phyloP scores from a whole-genome alignment of 129 eudicot species.

The Lactuca saligna region DNA sequence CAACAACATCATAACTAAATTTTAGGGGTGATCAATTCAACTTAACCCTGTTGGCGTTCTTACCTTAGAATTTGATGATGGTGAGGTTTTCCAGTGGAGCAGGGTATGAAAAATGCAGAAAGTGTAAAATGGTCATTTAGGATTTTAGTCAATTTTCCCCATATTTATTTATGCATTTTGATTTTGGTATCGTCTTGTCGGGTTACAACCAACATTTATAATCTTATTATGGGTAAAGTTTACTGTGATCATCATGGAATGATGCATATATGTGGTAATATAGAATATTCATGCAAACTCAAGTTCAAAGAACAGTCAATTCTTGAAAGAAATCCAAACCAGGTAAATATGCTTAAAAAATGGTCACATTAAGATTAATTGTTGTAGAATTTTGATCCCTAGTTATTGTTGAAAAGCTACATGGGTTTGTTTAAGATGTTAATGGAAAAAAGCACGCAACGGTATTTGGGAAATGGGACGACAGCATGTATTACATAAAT shows the following conservation, averaged over 20 bases:
- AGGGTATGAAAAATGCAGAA: slow-evolving; percentile 39
- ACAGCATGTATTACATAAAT: slow-evolving; percentile 53
- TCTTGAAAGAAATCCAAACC: slow-evolving; percentile 83
- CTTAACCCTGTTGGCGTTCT: slow-evolving; percentile 66
- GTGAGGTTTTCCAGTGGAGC: slow-evolving; percentile 73
- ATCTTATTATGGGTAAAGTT: slow-evolving; percentile 81
- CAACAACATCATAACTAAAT: too few relatives aligned
- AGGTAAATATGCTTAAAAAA: slow-evolving; percentile 39
- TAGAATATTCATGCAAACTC: slow-evolving; percentile 76
- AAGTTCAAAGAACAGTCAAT: slow-evolving; percentile 79
- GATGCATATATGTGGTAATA: slow-evolving; percentile 76
- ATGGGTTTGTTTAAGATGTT: slow-evolving; percentile 60
- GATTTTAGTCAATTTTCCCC: neutral
- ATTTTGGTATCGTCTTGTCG: slow-evolving; percentile 1
- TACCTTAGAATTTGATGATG: slow-evolving; percentile 76
- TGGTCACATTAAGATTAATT: neutral
- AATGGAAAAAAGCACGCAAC: slow-evolving; percentile 41
- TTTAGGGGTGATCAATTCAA: slow-evolving; percentile 61
- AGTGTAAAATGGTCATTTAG: neutral
- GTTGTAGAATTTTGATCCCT: neutral
- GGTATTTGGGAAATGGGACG: slow-evolving; percentile 72
- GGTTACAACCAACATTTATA: slow-evolving; percentile 84
- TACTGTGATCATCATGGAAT: slow-evolving; percentile 89
- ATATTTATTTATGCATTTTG: too few relatives aligned
- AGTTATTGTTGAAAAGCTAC: slow-evolving; percentile 48